Evolutionary conservation across 1,284 basidiomycete genomes (phyloP), one percentile per base, ranked within the genome.

Genomic region (Sphaerobolus stellatus): DNA sequence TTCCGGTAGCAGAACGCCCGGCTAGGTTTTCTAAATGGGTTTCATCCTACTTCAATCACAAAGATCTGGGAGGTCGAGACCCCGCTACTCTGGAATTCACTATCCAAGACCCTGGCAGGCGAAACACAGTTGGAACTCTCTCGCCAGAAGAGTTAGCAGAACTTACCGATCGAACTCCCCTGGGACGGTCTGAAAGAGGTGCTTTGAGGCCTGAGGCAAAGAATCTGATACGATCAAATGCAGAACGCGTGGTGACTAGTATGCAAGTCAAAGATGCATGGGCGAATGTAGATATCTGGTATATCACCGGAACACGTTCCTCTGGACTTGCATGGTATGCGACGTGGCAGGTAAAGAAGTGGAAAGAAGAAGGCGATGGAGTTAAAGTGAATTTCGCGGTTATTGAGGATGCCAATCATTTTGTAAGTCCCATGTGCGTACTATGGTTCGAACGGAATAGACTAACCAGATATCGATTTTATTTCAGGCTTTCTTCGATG

Each of bases 331-430:
- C n/a, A n/a, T n/a, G n/a, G n/a, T 51, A 54, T 34, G 50, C 47
- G 24, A 47, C 50, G 41, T 61, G 58, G 58, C 50, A 48, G 9
- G 45, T 58, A 30, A 48, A 62, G 29, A 49, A 51, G 28, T n/a
- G 20, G 6, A 38, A 33, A 31, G 27, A 31, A 27, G 30, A 33
- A 50, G 38, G 50, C 46, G 44, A 47, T 29, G 22, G 43, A 43
- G 22, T 22, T 13, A 28, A 18, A 14, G 27, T 60, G 48, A 60
- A 54, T 22, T 44, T 58, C 33, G 25, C 43, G 28, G 44, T 57
- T 36, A 52, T 62, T 43, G 48, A 56, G 24, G 52, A 46, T 24
- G 52, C 49, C 11, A 62, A 59, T 48, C 61, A 62, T 50, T 57
- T 62, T 47, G 61, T 62, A 50, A 56, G 61, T 50, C 24, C n/a